A percentile compares a stretch with the other conserved stretches of the same genome.
Conservation (phyloP, 805 yeast genomes). For the Yarrowia hollandica region DNA sequence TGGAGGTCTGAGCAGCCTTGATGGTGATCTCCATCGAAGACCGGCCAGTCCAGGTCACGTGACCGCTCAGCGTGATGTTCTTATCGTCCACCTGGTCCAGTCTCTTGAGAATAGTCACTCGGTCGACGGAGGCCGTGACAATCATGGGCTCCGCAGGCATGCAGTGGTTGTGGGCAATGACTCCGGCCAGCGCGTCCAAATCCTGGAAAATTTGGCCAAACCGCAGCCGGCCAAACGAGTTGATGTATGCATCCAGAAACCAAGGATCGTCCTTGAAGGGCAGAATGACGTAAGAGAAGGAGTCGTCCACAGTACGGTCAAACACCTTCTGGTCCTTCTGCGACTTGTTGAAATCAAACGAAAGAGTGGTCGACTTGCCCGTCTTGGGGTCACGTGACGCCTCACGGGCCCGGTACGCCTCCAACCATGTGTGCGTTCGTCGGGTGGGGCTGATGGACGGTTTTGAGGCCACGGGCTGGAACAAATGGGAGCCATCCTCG, state of each 20-base stretch:
- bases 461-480: slow-evolving; percentile 41
- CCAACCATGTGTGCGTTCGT: slow-evolving; percentile 75
- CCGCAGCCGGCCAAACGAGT: slow-evolving; percentile 86
- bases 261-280: slow-evolving; percentile 84
- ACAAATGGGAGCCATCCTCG: slow-evolving; percentile 33
- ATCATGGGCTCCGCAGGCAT: slow-evolving; percentile 92
- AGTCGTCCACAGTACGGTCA: slow-evolving; percentile 75
- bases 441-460: slow-evolving; percentile 44
- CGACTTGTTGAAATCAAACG: slow-evolving; percentile 43
- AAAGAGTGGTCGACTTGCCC: slow-evolving; percentile 54
- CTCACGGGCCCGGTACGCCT: slow-evolving; percentile 73
- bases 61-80: slow-evolving; percentile 84
- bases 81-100: slow-evolving; percentile 73
- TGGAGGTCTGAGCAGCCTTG: slow-evolving; percentile 76
- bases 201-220: slow-evolving; percentile 95
- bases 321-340: slow-evolving; percentile 69
- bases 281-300: slow-evolving; percentile 51
- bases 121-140: slow-evolving; percentile 92
- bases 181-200: slow-evolving; percentile 89
- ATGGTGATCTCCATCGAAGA: slow-evolving; percentile 95
- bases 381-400: slow-evolving; percentile 58
- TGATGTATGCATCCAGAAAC: slow-evolving; percentile 83
- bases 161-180: slow-evolving; percentile 89
- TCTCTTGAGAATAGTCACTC: slow-evolving; percentile 82
- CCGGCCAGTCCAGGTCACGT: slow-evolving; percentile 91